Evolutionary conservation across 1,139 yeast species (phyloP).

Genomic region (Schizosaccharomyces versatilis): DNA sequence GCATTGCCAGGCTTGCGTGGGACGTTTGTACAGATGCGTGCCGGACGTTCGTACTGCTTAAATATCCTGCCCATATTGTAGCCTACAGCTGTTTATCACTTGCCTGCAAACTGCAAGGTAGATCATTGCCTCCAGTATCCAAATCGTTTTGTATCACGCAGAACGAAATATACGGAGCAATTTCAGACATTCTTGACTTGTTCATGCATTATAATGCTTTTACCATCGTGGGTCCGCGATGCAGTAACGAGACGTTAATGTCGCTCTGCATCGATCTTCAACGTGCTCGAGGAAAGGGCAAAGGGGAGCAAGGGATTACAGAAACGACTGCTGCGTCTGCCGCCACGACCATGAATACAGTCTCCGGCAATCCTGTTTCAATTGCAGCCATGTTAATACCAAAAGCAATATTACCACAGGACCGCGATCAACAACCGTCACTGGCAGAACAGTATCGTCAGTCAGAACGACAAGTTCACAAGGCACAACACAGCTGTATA

Average conservation of each 20-base stretch:
- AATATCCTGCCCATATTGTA: slow-evolving; percentile 58
- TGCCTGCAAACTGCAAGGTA: slow-evolving; percentile 23
- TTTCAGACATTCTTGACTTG: slow-evolving; percentile 9
- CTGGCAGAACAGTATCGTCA: background rate
- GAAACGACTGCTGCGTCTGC: background rate
- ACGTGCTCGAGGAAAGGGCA: background rate
- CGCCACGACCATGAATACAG: too few species aligned
- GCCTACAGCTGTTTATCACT: slow-evolving; percentile 45
- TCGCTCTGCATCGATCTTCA: background rate
- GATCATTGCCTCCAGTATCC: slow-evolving; percentile 1
- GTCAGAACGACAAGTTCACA: background rate
- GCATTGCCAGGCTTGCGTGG: slow-evolving; percentile 36
- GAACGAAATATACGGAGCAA: slow-evolving; percentile 2
- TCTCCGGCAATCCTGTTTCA: too few species aligned
- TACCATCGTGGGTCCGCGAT: slow-evolving; percentile 1
- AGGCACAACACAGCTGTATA: background rate
- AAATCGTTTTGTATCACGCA: slow-evolving; percentile 3
- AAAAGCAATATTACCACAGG: too few species aligned
- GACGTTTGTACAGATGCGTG: slow-evolving; percentile 49
- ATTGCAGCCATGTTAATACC: too few species aligned
- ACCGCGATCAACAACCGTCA: background rate
- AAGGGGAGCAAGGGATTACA: background rate
- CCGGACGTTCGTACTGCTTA: slow-evolving; percentile 47
- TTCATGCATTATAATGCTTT: slow-evolving; percentile 6
- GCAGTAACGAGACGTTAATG: background rate